Conservation (phyloP, 352 stramenopile species). For the Globisporangium alternatum region DNA sequence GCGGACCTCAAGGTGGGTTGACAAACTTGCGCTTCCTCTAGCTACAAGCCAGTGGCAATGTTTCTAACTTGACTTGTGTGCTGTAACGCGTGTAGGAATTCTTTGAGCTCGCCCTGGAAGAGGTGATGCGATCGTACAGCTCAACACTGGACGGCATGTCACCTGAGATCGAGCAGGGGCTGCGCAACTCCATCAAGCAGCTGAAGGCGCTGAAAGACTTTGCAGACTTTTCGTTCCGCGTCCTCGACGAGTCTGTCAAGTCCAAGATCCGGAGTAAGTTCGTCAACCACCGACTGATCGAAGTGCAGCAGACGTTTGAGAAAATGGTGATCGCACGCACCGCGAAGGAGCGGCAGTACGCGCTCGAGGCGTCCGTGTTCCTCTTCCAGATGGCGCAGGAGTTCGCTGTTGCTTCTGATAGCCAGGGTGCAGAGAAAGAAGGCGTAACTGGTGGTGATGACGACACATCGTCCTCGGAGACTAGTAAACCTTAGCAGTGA, state of each 20-base stretch:
- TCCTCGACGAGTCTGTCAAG: constrained; percentile 40
- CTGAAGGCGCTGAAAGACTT: constrained; percentile 55
- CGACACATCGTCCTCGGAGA: not conserved
- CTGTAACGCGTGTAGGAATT: constrained; percentile 36
- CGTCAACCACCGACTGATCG: constrained; percentile 52
- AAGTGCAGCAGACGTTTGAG: constrained; percentile 68
- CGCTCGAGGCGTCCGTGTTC: constrained; percentile 54
- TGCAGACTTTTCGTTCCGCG: constrained; percentile 40
- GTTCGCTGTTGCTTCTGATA: constrained; percentile 7
- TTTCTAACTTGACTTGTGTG: not conserved
- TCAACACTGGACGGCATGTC: constrained; percentile 59
- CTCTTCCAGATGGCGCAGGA: constrained; percentile 72
- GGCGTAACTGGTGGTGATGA: constrained; percentile 2
- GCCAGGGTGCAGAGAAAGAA: constrained; percentile 8
- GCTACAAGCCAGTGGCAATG: not conserved
- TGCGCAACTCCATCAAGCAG: constrained; percentile 40
- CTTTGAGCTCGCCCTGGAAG: constrained; percentile 62
- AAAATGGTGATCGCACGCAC: constrained; percentile 54
- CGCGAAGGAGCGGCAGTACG: constrained; percentile 42
- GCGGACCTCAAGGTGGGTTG: constrained; percentile 58
- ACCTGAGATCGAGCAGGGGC: constrained; percentile 39
- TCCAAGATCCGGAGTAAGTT: constrained; percentile 50
- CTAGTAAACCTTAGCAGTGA: not conserved
- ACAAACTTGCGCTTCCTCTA: not conserved
- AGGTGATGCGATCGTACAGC: constrained; percentile 53